Conservation (phyloP, 768 basidiomycete genomes). For the Daedaleopsis nitida region DNA sequence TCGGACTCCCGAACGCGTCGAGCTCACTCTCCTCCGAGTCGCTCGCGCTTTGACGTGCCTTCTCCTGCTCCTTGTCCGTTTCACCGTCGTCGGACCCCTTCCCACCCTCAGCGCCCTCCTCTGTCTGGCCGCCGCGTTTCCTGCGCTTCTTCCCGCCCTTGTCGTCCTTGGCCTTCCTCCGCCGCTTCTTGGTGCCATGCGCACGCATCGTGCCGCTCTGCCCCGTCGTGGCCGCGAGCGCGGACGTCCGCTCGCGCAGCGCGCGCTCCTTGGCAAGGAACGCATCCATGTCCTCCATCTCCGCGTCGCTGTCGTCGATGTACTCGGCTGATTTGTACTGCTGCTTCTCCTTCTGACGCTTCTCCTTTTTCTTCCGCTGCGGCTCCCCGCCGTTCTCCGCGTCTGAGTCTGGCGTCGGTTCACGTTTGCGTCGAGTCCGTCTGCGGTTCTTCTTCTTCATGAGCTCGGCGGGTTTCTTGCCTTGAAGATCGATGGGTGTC, state of each 20-base stretch:
- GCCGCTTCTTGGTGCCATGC: constrained; percentile 61
- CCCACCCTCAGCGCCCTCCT: constrained; percentile 18
- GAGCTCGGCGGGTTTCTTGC: constrained; percentile 72
- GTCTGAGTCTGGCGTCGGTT: constrained; percentile 48
- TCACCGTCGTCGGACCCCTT: constrained; percentile 12
- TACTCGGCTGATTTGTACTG: constrained; percentile 88
- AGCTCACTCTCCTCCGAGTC: constrained; percentile 30
- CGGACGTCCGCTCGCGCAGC: constrained; percentile 52
- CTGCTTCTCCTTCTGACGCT: constrained; percentile 68
- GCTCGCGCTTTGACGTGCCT: constrained; percentile 14
- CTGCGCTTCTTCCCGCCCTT: constrained; percentile 38
- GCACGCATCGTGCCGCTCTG: constrained; percentile 49
- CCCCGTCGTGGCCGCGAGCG: constrained; percentile 45
- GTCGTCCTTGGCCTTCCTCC: constrained; percentile 42
- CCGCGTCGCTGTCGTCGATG: constrained; percentile 89
- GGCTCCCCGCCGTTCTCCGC: constrained; percentile 39
- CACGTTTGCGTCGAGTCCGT: constrained; percentile 51
- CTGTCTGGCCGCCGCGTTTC: constrained; percentile 36
- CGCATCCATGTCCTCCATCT: constrained; percentile 75
- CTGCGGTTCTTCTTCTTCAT: constrained; percentile 55
- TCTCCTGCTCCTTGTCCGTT: constrained; percentile 17
- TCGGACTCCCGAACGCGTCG: constrained; percentile 25
- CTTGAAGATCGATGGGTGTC: constrained; percentile 78
- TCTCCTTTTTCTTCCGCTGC: constrained; percentile 39
- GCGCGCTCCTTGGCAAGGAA: constrained; percentile 79